phyloP scores from a whole-genome alignment of 2,329 filamentous ascomycete species.

The Canariomyces notabilis region DNA sequence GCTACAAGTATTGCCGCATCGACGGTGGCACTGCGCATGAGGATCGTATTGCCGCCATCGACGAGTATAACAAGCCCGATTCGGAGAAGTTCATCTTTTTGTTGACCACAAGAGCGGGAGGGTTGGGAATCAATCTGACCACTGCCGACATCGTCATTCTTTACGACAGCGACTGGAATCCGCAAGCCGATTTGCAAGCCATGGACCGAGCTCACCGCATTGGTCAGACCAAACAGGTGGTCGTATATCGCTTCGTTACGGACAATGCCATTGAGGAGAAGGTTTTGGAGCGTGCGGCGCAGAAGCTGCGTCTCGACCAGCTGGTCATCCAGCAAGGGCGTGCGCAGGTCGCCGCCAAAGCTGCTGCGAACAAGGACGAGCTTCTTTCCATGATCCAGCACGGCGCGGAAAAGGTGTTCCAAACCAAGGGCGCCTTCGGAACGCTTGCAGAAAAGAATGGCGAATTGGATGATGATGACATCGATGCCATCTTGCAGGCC shows the following conservation, averaged over 20 bases:
- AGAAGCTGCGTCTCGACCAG: constrained; percentile 93
- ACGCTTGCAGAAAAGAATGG: constrained; percentile 52
- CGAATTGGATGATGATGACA: constrained; percentile 78
- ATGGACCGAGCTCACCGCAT: constrained; percentile 99
- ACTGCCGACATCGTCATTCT: constrained; percentile 92
- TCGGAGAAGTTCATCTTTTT: constrained; percentile 98
- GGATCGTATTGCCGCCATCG: constrained; percentile 94
- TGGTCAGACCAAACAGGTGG: constrained; percentile 95
- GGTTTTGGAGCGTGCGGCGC: constrained; percentile 90
- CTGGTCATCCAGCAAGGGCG: constrained; percentile 97
- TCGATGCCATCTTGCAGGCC: constrained; percentile 79
- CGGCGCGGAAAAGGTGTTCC: constrained; percentile 91
- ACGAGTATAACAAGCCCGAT: constrained; percentile 93
- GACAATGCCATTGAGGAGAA: constrained; percentile 99
- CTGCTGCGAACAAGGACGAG: constrained; percentile 92
- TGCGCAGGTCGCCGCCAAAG: constrained; percentile 83
- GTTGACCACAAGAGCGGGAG: constrained; percentile 90
- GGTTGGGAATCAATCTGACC: constrained; percentile 93
- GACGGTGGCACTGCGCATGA: constrained; percentile 96
- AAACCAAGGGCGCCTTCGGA: constrained; percentile 62
- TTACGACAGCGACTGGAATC: constrained; percentile 98
- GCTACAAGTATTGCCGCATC: constrained; percentile 94
- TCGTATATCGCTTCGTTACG: constrained; percentile 94
- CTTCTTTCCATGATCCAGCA: constrained; percentile 98
- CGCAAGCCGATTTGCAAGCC: constrained; percentile 94